phyloP scores from a whole-genome alignment of 805 yeast genomes.

The Alloascoidea africana region DNA sequence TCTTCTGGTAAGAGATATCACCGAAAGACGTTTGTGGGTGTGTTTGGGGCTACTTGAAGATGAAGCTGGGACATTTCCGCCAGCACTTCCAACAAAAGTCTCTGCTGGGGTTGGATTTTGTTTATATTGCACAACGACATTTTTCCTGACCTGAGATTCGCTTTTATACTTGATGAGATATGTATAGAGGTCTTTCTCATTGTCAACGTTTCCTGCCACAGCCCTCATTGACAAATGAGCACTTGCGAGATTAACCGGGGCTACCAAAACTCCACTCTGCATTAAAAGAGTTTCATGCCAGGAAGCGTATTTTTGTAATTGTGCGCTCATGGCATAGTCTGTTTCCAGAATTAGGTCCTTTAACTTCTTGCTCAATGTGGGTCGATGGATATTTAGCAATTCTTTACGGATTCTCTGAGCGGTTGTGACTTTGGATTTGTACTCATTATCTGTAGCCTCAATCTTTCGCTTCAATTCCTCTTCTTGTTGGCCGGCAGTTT shows the following conservation, averaged over 20 bases:
- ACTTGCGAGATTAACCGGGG: slow-evolving; percentile 13
- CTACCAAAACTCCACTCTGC: slow-evolving; percentile 50
- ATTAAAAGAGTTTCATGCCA: slow-evolving; percentile 59
- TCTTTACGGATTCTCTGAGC: slow-evolving; percentile 55
- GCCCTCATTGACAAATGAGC: slow-evolving; percentile 44
- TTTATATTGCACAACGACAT: slow-evolving; percentile 44
- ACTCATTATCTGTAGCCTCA: slow-evolving; percentile 60
- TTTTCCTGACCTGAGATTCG: slow-evolving; percentile 21
- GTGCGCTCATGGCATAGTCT: slow-evolving; percentile 67
- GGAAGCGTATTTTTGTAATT: slow-evolving; percentile 63
- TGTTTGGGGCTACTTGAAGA: neutral
- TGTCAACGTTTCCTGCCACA: slow-evolving; percentile 48
- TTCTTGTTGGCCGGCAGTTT: slow-evolving; percentile 58
- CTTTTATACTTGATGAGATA: slow-evolving; percentile 33
- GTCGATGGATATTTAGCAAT: slow-evolving; percentile 49
- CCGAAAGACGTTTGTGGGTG: no score
- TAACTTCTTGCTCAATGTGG: slow-evolving; percentile 43
- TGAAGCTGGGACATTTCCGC: neutral
- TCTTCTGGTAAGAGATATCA: neutral
- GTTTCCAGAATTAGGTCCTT: slow-evolving; percentile 58
- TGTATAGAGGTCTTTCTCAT: slow-evolving; percentile 52
- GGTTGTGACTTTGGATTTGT: slow-evolving; percentile 43
- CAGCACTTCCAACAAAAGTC: no score
- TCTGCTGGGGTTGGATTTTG: slow-evolving; percentile 28
- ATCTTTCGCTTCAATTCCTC: slow-evolving; percentile 59